These are phyloP conservation scores for Coemansia sp. DNA, from an alignment of 192 early-diverging fungal genomes.

Conservation along the genomic window DNA sequence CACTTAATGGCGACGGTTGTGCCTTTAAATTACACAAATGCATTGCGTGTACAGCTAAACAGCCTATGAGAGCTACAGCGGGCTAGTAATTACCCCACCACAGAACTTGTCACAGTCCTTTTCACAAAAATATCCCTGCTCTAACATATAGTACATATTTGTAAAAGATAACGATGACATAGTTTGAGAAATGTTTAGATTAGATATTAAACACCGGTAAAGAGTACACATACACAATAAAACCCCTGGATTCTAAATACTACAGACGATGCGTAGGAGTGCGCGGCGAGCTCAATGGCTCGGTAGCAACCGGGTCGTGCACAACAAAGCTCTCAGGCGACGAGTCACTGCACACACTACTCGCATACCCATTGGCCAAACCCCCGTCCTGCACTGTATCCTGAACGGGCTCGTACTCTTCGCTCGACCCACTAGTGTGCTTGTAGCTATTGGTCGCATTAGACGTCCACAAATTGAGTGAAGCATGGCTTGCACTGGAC, in stretches of 20 bases:
- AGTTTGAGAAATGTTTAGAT: background rate
- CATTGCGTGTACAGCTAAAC: too few species aligned
- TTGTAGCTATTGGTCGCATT: background rate
- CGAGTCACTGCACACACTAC: background rate
- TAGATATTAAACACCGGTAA: too few species aligned
- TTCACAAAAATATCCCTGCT: too few species aligned
- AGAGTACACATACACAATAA: background rate
- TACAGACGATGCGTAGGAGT: background rate
- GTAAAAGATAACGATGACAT: background rate
- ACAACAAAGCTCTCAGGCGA: constrained; percentile 14
- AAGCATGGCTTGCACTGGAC: background rate
- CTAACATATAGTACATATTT: background rate
- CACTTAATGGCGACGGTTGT: too few species aligned
- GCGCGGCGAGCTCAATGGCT: background rate
- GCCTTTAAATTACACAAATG: too few species aligned
- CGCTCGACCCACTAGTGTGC: background rate
- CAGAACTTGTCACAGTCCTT: too few species aligned
- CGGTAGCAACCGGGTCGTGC: constrained; percentile 10
- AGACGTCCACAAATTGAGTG: background rate
- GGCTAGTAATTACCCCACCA: too few species aligned
- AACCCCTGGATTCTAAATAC: background rate
- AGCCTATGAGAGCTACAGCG: too few species aligned
- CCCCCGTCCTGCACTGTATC: too few species aligned
- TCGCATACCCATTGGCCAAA: background rate
- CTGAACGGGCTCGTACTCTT: too few species aligned